Percentiles rank a stretch among this genome's conserved stretches.
Conservation (phyloP, 2,329 filamentous ascomycete genomes). For the Calonectria hongkongensis region DNA sequence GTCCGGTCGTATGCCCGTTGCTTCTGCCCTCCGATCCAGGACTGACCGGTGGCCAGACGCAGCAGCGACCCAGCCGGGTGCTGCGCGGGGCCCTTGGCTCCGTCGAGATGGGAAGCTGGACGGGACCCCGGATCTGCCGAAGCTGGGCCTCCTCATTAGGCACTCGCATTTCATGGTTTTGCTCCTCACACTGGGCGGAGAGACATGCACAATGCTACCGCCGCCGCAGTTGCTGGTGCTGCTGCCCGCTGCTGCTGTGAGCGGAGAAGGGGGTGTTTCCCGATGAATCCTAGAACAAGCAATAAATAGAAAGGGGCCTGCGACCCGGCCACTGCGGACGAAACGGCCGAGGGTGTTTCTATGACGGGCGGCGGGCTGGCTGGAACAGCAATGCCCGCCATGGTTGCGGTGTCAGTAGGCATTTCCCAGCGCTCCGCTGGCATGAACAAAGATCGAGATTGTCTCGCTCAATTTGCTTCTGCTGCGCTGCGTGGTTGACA, state of each 20-base stretch:
- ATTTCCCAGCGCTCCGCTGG: constrained; percentile 14
- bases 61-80: constrained; percentile 38
- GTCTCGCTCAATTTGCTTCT: constrained; percentile 17
- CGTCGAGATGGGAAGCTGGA: constrained; percentile 47
- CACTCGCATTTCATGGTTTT: neutral
- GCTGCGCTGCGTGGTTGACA: neutral
- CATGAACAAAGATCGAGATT: constrained; percentile 28
- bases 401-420: constrained; percentile 27
- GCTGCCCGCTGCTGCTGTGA: constrained; percentile 30
- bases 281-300: constrained; percentile 43
- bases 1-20: constrained; percentile 49
- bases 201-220: constrained; percentile 40
- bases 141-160: constrained; percentile 37
- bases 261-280: constrained; percentile 42
- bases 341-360: constrained; percentile 34
- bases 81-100: constrained; percentile 39
- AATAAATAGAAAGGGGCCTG: constrained; percentile 42
- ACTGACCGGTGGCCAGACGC: constrained; percentile 50
- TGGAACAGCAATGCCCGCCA: constrained; percentile 25
- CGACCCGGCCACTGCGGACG: constrained; percentile 27
- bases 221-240: constrained; percentile 34
- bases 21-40: constrained; percentile 48
- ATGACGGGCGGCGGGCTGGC: constrained; percentile 20
- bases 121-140: constrained; percentile 38
- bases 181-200: constrained; percentile 52